These are phyloP conservation scores for Emmonsia crescens DNA, from an alignment of 2,329 filamentous ascomycete species.

Conservation along the genomic window DNA sequence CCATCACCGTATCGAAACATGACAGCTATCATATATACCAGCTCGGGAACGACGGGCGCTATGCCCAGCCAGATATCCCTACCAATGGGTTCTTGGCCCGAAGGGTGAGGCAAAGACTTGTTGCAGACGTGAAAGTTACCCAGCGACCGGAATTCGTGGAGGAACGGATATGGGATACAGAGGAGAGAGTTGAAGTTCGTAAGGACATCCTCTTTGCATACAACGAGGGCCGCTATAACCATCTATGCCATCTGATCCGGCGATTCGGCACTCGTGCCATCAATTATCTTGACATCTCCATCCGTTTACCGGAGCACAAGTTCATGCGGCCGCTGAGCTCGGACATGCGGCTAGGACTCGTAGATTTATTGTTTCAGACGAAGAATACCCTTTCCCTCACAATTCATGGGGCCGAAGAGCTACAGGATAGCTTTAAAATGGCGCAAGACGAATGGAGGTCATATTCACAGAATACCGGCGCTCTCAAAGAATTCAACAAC, in stretches of 20 bases:
- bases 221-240: neutral
- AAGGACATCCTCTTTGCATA: neutral
- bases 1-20: neutral
- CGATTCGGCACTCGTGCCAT: neutral
- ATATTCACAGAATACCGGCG: neutral
- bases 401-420: neutral
- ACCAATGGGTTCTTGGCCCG: neutral
- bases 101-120: neutral
- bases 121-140: neutral
- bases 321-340: neutral
- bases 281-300: neutral
- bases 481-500: neutral
- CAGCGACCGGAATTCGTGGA: neutral
- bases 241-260: constrained; percentile 1
- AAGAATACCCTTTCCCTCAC: neutral
- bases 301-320: neutral
- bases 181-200: neutral
- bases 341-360: neutral
- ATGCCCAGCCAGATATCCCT: neutral
- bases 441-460: neutral
- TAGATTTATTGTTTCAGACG: neutral
- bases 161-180: neutral
- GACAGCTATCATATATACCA: neutral
- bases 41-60: neutral
- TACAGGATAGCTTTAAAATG: neutral